Evolutionary conservation across 306 rosid species (phyloP).

Genomic region (Cucurbita pepo): DNA sequence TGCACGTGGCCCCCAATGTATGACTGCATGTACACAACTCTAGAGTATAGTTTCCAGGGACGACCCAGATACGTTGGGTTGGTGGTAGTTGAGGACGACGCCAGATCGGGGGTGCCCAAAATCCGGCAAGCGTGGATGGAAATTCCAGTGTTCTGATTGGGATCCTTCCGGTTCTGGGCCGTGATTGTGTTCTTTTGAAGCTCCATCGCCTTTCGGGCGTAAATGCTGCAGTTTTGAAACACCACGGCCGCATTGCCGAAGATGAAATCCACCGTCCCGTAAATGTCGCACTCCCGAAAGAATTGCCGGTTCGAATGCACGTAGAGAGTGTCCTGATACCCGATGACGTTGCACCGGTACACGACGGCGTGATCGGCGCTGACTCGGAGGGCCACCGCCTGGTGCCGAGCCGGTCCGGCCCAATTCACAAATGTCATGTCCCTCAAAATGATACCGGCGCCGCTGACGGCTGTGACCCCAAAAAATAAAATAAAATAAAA

Average conservation of each 20-base stretch:
- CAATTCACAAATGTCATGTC: slow-evolving; percentile 72
- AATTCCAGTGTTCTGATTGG: slow-evolving; percentile 89
- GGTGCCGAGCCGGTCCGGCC: slow-evolving; percentile 76
- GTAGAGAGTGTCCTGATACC: slow-evolving; percentile 77
- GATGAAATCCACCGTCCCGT: slow-evolving; percentile 79
- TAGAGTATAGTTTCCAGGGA: slow-evolving; percentile 83
- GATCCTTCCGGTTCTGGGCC: slow-evolving; percentile 91
- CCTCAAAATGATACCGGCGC: slow-evolving; percentile 68
- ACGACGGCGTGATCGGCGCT: slow-evolving; percentile 86
- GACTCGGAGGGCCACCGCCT: slow-evolving; percentile 89
- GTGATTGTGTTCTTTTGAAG: slow-evolving; percentile 67
- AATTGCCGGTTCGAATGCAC: slow-evolving; percentile 92
- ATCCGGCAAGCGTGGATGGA: slow-evolving; percentile 71
- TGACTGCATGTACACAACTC: slow-evolving; percentile 60
- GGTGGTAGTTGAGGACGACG: slow-evolving; percentile 25
- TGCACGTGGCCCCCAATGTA: slow-evolving; percentile 56
- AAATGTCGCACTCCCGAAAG: slow-evolving; percentile 57
- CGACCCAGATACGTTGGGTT: slow-evolving; percentile 64
- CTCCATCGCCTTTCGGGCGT: slow-evolving; percentile 67
- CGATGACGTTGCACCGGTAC: slow-evolving; percentile 53
- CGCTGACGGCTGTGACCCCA: slow-evolving; percentile 51
- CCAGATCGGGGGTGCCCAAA: slow-evolving; percentile 37
- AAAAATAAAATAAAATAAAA: too few species aligned
- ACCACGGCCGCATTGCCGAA: slow-evolving; percentile 96
- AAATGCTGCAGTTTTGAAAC: slow-evolving; percentile 61